Percentiles rank a stretch among this genome's conserved stretches.
phyloP scores from a whole-genome alignment of 352 stramenopile genomes.

The Phytophthora cryptogea region DNA sequence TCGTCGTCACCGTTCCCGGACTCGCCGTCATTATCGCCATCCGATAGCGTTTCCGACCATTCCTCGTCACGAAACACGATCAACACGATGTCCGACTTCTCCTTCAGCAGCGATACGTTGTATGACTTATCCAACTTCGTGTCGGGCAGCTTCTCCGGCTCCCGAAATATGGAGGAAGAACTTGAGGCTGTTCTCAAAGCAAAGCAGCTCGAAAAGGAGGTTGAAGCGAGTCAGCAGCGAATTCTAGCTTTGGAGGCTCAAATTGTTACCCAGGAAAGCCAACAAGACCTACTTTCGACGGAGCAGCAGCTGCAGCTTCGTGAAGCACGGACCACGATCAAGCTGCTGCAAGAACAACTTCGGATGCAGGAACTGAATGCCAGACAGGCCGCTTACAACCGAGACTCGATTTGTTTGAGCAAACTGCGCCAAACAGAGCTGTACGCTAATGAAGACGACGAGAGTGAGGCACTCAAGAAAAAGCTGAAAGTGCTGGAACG shows the following conservation, averaged over 20 bases:
- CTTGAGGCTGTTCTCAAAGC: constrained; percentile 60
- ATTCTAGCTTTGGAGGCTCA: constrained; percentile 60
- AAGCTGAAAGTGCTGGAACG: constrained; percentile 76
- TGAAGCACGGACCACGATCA: constrained; percentile 64
- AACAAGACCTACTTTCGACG: constrained; percentile 55
- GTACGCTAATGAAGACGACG: constrained; percentile 42
- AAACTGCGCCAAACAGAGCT: constrained; percentile 49
- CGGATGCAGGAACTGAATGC: constrained; percentile 60
- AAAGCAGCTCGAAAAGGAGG: constrained; percentile 70
- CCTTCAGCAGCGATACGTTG: constrained; percentile 38
- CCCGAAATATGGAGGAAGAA: constrained; percentile 63
- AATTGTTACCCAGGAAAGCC: constrained; percentile 61
- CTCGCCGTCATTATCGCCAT: constrained; percentile 18
- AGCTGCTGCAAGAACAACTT: constrained; percentile 59
- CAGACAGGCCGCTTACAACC: constrained; percentile 46
- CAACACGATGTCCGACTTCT: constrained; percentile 39
- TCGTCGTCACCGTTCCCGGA: constrained; percentile 5
- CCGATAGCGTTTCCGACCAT: constrained; percentile 37
- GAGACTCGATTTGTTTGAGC: constrained; percentile 63
- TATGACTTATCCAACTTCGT: constrained; percentile 17
- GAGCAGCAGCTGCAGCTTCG: constrained; percentile 62
- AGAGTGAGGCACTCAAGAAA: constrained; percentile 60
- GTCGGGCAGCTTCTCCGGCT: constrained; percentile 21
- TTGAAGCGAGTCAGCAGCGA: constrained; percentile 60
- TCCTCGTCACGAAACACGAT: constrained; percentile 40